Evolutionary conservation across 495 filamentous ascomycete species (phyloP).

Genomic region (Bacidia gigantensis): DNA sequence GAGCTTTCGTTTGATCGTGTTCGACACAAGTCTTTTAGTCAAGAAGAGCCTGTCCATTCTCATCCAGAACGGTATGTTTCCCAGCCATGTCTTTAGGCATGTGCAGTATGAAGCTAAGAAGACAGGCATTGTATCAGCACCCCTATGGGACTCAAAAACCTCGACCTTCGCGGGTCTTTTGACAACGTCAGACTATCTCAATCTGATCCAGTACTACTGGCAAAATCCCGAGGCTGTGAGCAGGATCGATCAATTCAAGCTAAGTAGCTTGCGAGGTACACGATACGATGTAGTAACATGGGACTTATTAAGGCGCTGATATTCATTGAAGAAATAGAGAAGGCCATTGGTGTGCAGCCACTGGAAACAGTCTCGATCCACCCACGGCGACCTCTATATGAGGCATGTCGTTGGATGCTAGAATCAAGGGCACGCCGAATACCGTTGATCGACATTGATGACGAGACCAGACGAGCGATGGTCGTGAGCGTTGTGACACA

Average conservation of each 20-base stretch:
- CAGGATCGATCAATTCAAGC: conserved; percentile 83
- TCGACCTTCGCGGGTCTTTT: conserved; percentile 89
- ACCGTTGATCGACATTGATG: conserved; percentile 84
- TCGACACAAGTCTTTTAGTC: conserved; percentile 88
- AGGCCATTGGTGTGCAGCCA: conserved; percentile 75
- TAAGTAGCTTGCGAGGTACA: conserved; percentile 83
- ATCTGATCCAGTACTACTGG: conserved; percentile 99
- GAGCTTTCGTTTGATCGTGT: conserved; percentile 87
- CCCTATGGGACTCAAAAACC: conserved; percentile 90
- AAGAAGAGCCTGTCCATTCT: conserved; percentile 95
- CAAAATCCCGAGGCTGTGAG: conserved; percentile 84
- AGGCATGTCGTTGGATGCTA: conserved; percentile 90
- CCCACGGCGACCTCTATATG: conserved; percentile 77
- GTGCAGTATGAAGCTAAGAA: conserved; percentile 1
- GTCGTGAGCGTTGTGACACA: conserved; percentile 96
- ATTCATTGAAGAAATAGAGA: conserved; percentile 66
- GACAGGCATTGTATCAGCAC: conserved; percentile 91
- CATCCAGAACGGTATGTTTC: conserved; percentile 74
- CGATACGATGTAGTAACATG: neutral
- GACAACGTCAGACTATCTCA: conserved; percentile 93
- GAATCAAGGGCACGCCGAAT: conserved; percentile 86
- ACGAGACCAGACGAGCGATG: conserved; percentile 83
- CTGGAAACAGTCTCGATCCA: conserved; percentile 94
- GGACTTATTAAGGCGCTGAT: conserved; percentile 3
- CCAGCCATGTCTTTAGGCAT: neutral